Evolutionary conservation across 164 flowering plant species (phyloP).

Genomic region (Berberis vulgaris): DNA sequence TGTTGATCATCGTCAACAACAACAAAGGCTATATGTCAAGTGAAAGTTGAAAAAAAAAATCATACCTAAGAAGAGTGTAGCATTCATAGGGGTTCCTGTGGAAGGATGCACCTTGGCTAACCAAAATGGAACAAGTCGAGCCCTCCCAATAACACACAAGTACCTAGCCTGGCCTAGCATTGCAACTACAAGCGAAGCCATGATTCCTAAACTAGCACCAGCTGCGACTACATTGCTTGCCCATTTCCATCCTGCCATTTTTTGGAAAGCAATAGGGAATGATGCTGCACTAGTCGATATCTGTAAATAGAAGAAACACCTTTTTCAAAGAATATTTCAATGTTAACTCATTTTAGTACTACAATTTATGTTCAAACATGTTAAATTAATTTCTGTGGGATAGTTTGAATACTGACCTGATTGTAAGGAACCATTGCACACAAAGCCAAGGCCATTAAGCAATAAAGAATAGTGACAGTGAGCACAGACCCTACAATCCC

Average conservation of each 20-base stretch:
- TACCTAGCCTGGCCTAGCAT: slow-evolving; percentile 93
- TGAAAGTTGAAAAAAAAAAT: not conserved
- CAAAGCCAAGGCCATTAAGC: slow-evolving; percentile 60
- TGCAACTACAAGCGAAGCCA: slow-evolving; percentile 80
- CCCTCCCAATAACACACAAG: slow-evolving; percentile 79
- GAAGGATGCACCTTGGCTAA: slow-evolving; percentile 79
- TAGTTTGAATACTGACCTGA: slow-evolving; percentile 26
- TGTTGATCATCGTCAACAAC: too few species aligned
- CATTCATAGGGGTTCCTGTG: slow-evolving; percentile 80
- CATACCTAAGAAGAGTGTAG: slow-evolving; percentile 73
- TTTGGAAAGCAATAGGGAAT: slow-evolving; percentile 48
- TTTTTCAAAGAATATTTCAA: too few species aligned
- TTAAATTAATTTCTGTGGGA: too few species aligned
- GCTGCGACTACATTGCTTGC: slow-evolving; percentile 63
- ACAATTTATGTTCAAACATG: too few species aligned
- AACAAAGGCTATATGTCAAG: not conserved
- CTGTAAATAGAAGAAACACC: slow-evolving; percentile 14
- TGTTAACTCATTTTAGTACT: too few species aligned
- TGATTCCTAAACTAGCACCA: slow-evolving; percentile 82
- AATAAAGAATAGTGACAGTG: slow-evolving; percentile 51
- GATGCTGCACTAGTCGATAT: slow-evolving; percentile 39
- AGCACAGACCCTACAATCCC: slow-evolving; percentile 72
- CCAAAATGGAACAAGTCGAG: slow-evolving; percentile 72
- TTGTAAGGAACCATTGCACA: slow-evolving; percentile 61
- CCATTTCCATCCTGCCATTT: slow-evolving; percentile 66